Evolutionary conservation across 345 rosid species (phyloP).

Genomic region (Triadica sebifera): DNA sequence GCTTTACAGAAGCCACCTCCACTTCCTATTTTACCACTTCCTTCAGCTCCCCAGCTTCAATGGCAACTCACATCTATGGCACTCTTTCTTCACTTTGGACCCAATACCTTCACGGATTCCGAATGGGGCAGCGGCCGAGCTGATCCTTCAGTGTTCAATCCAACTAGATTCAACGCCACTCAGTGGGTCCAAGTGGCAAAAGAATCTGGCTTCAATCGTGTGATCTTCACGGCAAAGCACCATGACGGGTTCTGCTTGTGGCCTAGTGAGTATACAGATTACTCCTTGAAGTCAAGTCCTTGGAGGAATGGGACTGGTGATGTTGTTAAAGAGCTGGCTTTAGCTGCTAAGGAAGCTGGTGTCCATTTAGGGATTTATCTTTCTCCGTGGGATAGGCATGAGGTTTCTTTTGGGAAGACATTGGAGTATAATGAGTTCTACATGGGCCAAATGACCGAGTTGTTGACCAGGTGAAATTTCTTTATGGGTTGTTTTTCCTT

Average conservation of each 20-base stretch:
- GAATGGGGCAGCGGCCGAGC: slow-evolving; percentile 85
- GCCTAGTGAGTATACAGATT: slow-evolving; percentile 74
- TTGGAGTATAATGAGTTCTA: slow-evolving; percentile 83
- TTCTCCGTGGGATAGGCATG: slow-evolving; percentile 97
- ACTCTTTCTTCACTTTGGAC: slow-evolving; percentile 81
- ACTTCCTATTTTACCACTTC: slow-evolving; percentile 77
- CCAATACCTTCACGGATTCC: slow-evolving; percentile 81
- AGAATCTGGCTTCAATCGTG: slow-evolving; percentile 62
- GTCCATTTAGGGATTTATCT: slow-evolving; percentile 66
- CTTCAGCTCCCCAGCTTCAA: slow-evolving; percentile 67
- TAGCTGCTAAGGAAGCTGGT: slow-evolving; percentile 59
- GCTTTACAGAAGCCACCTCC: slow-evolving; percentile 53
- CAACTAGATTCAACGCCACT: slow-evolving; percentile 53
- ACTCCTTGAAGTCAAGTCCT: slow-evolving; percentile 62
- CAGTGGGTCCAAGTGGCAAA: slow-evolving; percentile 85
- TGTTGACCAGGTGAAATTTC: slow-evolving; percentile 58
- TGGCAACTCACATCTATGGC: slow-evolving; percentile 81
- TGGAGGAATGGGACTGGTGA: slow-evolving; percentile 74
- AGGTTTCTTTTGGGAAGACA: slow-evolving; percentile 62
- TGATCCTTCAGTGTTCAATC: slow-evolving; percentile 69
- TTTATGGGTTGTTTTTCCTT: neutral
- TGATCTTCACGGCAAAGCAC: slow-evolving; percentile 85
- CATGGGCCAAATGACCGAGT: slow-evolving; percentile 80
- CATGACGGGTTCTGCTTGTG: slow-evolving; percentile 97
- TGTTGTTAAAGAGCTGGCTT: slow-evolving; percentile 62